Conservation (phyloP, 225 moss, liverwort and hornwort species). For the Antitrichia curtipendula region DNA sequence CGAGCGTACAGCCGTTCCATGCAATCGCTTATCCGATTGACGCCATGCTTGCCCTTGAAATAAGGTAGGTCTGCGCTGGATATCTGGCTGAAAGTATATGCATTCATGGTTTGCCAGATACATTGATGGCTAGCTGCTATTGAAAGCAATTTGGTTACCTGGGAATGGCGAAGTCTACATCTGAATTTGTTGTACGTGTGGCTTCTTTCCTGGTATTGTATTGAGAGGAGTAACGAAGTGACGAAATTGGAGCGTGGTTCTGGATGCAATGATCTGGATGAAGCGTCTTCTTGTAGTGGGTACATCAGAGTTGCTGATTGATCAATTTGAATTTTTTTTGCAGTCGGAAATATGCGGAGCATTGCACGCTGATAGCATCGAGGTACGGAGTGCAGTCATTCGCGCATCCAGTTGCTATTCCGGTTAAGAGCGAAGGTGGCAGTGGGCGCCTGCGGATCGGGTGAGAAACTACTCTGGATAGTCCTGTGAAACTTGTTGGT, state of each 20-base stretch:
- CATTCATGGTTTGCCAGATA: neutral
- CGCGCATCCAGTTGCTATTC: conserved; percentile 52
- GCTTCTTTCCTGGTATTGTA: neutral
- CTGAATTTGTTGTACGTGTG: neutral
- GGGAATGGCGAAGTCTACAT: neutral
- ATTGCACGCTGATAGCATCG: conserved; percentile 82
- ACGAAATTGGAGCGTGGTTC: neutral
- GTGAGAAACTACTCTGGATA: conserved; percentile 18
- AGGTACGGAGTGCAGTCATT: conserved; percentile 59
- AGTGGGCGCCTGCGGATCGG: conserved; percentile 76
- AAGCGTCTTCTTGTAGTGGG: neutral
- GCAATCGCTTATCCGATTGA: conserved; percentile 99
- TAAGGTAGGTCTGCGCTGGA: conserved; percentile 43
- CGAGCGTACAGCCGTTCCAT: conserved; percentile 98
- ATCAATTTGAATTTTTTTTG: neutral
- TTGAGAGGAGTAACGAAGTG: neutral
- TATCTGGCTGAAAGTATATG: neutral
- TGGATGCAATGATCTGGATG: neutral
- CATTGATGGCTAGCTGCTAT: neutral
- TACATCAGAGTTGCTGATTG: neutral
- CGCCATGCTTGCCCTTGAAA: conserved; percentile 75
- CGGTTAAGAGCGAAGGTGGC: conserved; percentile 64
- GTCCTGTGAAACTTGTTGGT: neutral
- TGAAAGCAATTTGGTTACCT: neutral
- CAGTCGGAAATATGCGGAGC: conserved; percentile 97